Evolutionary conservation across 805 yeast species (phyloP).

Genomic region (Hyphopichia homilentoma): DNA sequence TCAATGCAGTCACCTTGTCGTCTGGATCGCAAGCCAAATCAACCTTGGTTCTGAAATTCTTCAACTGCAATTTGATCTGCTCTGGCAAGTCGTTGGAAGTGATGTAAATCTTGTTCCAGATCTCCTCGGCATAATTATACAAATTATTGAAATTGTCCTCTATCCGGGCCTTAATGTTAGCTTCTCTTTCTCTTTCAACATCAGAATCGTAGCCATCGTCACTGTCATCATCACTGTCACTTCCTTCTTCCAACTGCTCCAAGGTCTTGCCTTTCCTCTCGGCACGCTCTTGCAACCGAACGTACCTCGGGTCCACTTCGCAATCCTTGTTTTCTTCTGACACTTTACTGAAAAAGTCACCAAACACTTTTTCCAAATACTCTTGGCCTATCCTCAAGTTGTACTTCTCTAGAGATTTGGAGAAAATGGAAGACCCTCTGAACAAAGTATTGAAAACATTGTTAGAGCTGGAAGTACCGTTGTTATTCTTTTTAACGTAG

Average conservation of each 20-base stretch:
- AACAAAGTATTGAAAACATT: constrained; percentile 47
- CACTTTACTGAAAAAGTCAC: constrained; percentile 58
- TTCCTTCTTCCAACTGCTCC: constrained; percentile 16
- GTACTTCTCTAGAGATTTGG: constrained; percentile 76
- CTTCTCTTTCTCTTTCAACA: constrained; percentile 32
- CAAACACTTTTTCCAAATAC: constrained; percentile 69
- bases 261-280: constrained; percentile 18
- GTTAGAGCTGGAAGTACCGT: constrained; percentile 16
- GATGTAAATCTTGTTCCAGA: constrained; percentile 64
- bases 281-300: constrained; percentile 35
- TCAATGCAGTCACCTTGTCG: constrained; percentile 52
- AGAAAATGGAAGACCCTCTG: constrained; percentile 79
- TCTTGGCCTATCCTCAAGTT: constrained; percentile 76
- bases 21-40: constrained; percentile 58
- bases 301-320: constrained; percentile 76
- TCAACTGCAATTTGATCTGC: constrained; percentile 61
- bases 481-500: constrained; percentile 23
- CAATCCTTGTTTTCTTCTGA: constrained; percentile 50
- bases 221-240: constrained; percentile 13
- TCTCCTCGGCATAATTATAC: constrained; percentile 44
- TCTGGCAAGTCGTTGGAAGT: constrained; percentile 76
- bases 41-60: constrained; percentile 57
- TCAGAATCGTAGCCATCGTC: constrained; percentile 26
- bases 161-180: constrained; percentile 28
- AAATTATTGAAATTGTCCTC: constrained; percentile 49